Evolutionary conservation across 2,329 filamentous ascomycete genomes (phyloP).

Genomic region (Zymoseptoria ardabiliae): DNA sequence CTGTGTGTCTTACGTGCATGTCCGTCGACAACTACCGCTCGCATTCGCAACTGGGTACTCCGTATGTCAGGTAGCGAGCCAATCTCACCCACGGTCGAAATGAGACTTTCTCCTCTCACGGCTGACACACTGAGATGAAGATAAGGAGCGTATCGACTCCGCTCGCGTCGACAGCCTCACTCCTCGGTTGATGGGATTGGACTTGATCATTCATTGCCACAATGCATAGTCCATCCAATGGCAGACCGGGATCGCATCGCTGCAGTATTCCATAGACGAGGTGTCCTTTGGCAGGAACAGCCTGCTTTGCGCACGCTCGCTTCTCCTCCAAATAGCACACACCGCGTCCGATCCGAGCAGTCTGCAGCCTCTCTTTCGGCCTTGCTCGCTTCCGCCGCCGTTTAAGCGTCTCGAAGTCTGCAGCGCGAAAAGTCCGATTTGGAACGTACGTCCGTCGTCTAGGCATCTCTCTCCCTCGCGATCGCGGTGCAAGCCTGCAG

Average conservation of each 20-base stretch:
- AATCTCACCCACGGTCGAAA: not conserved
- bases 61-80: not conserved
- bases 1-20: not conserved
- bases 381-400: not conserved
- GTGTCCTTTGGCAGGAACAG: not conserved
- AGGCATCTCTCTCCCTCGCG: not conserved
- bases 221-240: not conserved
- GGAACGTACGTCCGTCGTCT: too few species aligned
- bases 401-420: not conserved
- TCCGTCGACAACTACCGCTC: not conserved
- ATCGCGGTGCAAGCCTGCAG: not conserved
- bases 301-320: not conserved
- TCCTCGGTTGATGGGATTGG: too few species aligned
- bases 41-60: not conserved
- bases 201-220: not conserved
- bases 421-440: not conserved
- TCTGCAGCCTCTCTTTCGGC: not conserved
- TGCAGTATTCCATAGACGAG: not conserved
- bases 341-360: not conserved
- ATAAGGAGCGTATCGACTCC: not conserved
- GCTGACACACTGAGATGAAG: not conserved
- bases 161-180: not conserved
- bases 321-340: not conserved
- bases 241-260: not conserved
- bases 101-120: not conserved